Evolutionary conservation across 345 rosid genomes (phyloP).

Genomic region (Hirschfeldia incana): DNA sequence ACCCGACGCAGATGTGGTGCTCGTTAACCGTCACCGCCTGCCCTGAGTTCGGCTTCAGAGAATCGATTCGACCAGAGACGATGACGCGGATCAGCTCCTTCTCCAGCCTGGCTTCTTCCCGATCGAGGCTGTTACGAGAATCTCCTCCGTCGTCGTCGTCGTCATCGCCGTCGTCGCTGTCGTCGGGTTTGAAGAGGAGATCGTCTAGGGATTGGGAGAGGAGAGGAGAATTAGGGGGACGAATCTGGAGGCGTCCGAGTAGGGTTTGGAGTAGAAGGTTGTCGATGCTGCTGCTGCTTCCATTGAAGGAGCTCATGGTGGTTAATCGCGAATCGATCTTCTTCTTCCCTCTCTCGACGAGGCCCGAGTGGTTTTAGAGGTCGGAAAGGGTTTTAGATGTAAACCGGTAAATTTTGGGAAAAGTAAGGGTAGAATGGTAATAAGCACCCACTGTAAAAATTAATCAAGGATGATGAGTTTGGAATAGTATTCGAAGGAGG

Average conservation of each 20-base stretch:
- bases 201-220: constrained; percentile 81
- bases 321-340: constrained; percentile 10
- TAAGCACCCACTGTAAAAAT: not conserved
- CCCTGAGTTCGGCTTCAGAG: constrained; percentile 91
- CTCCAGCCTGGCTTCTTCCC: constrained; percentile 85
- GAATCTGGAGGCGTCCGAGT: constrained; percentile 85
- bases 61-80: constrained; percentile 64
- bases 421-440: not conserved
- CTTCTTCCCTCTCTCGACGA: not conserved
- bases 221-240: constrained; percentile 52
- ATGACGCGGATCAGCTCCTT: constrained; percentile 73
- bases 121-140: constrained; percentile 57
- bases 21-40: constrained; percentile 88
- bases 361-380: constrained; percentile 23
- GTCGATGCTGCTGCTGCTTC: constrained; percentile 62
- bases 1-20: constrained; percentile 89
- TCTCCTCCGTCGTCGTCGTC: constrained; percentile 45
- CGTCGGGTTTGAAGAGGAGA: constrained; percentile 67
- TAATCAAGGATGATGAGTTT: no score
- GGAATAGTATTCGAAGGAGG: no score
- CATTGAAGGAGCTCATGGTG: constrained; percentile 66
- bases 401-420: not conserved
- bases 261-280: constrained; percentile 74
- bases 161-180: constrained; percentile 53
- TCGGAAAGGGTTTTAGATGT: constrained; percentile 34